Conservation (phyloP, 805 yeast species). For the Yarrowia osloensis region DNA sequence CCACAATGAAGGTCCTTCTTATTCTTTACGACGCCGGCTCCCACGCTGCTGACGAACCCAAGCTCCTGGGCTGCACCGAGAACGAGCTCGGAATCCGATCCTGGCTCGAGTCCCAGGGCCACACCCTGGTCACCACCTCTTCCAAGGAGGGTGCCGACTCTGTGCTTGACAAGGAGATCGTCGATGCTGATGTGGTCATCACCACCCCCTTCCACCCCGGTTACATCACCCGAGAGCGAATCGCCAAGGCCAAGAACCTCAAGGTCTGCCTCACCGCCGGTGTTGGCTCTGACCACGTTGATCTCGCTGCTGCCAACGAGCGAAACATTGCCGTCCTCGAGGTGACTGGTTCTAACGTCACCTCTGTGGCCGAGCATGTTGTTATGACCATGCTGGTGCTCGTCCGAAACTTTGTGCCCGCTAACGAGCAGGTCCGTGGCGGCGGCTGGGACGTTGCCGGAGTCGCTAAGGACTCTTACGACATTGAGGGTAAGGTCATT, state of each 20-base stretch:
- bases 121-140: slow-evolving; percentile 62
- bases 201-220: slow-evolving; percentile 86
- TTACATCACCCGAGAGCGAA: slow-evolving; percentile 64
- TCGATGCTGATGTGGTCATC: slow-evolving; percentile 73
- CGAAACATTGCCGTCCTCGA: slow-evolving; percentile 53
- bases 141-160: slow-evolving; percentile 67
- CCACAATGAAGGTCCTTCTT: slow-evolving; percentile 50
- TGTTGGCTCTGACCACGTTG: slow-evolving; percentile 62
- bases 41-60: slow-evolving; percentile 62
- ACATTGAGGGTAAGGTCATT: slow-evolving; percentile 49
- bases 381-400: slow-evolving; percentile 54
- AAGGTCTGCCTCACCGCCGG: slow-evolving; percentile 53
- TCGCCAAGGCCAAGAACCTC: slow-evolving; percentile 42
- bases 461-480: slow-evolving; percentile 51
- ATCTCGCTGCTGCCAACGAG: slow-evolving; percentile 47
- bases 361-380: slow-evolving; percentile 60
- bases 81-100: slow-evolving; percentile 71
- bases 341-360: slow-evolving; percentile 55
- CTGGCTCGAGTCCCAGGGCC: slow-evolving; percentile 67
- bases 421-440: slow-evolving; percentile 47
- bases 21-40: slow-evolving; percentile 60
- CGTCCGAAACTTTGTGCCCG: slow-evolving; percentile 50
- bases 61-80: slow-evolving; percentile 68
- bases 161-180: slow-evolving; percentile 62
- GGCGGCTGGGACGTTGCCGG: slow-evolving; percentile 54